Percentiles rank a stretch among this genome's conserved stretches.
phyloP scores from a whole-genome alignment of 257 asterid genomes.

The Echites panduratus region DNA sequence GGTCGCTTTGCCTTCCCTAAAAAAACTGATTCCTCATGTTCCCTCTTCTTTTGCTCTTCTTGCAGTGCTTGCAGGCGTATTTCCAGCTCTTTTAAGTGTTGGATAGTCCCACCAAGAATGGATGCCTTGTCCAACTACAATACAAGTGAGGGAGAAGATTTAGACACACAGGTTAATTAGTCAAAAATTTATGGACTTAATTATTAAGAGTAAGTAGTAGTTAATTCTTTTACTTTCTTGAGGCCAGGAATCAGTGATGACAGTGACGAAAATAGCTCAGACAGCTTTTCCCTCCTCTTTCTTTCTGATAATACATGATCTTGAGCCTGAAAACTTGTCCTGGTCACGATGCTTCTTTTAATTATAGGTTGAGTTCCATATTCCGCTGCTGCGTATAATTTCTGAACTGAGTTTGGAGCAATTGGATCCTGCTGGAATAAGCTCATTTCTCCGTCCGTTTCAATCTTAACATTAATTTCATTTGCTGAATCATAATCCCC shows the following conservation, averaged over 20 bases:
- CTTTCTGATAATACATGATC: slow-evolving; percentile 27
- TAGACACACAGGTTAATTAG: background rate
- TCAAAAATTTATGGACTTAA: too few relatives aligned
- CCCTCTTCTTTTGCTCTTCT: slow-evolving; percentile 11
- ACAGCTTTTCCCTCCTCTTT: slow-evolving; percentile 25
- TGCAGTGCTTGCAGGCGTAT: slow-evolving; percentile 15
- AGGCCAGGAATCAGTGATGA: slow-evolving; percentile 29
- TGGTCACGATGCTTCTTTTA: slow-evolving; percentile 5
- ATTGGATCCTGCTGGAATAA: background rate
- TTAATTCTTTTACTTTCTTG: slow-evolving; percentile 29
- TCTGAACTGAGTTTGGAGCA: slow-evolving; percentile 7
- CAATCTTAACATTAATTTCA: background rate
- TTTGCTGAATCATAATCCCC: background rate
- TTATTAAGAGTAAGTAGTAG: too few relatives aligned
- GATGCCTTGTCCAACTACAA: slow-evolving; percentile 29
- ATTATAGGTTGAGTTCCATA: background rate
- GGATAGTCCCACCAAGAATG: slow-evolving; percentile 23
- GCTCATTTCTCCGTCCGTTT: slow-evolving; percentile 7
- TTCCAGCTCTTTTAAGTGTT: slow-evolving; percentile 19
- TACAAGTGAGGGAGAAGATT: background rate
- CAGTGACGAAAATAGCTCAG: slow-evolving; percentile 15
- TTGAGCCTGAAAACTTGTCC: slow-evolving; percentile 19
- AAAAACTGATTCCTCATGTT: background rate
- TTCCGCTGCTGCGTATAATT: background rate
- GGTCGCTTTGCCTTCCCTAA: slow-evolving; percentile 6